Evolutionary conservation across 1,284 basidiomycete species (phyloP).

Genomic region (Salmacisia buchloeana): DNA sequence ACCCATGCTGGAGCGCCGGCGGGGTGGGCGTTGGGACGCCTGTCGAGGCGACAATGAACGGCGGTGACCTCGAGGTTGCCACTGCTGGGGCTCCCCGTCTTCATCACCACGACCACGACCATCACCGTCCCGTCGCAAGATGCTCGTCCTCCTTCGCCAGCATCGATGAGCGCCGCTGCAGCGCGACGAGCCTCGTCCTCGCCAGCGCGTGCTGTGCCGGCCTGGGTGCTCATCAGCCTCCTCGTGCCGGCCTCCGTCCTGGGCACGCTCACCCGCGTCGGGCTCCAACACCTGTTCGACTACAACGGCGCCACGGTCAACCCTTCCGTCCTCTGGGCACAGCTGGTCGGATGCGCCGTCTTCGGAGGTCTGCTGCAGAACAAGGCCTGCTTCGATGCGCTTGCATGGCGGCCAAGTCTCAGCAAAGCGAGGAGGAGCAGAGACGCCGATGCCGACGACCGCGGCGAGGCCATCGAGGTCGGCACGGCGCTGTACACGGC

Average conservation of each 20-base stretch:
- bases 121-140: too few species aligned
- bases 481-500: conserved; percentile 74
- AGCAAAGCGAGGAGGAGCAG: not conserved
- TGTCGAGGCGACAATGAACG: too few species aligned
- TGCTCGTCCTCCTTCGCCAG: too few species aligned
- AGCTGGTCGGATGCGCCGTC: conserved; percentile 80
- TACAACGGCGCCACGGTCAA: not conserved
- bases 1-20: too few species aligned
- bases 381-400: not conserved
- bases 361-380: conserved; percentile 64
- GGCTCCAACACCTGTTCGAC: not conserved
- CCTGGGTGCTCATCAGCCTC: not conserved
- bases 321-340: conserved; percentile 78
- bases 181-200: too few species aligned
- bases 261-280: conserved; percentile 1
- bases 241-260: conserved; percentile 1
- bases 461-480: conserved; percentile 52
- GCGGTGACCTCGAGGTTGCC: too few species aligned
- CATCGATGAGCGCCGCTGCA: too few species aligned
- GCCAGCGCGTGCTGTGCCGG: too few species aligned
- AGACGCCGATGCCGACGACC: not conserved
- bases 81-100: too few species aligned
- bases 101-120: too few species aligned
- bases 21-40: too few species aligned
- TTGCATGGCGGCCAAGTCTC: too few species aligned